Conservation (phyloP, 2,329 filamentous ascomycete species). For the Gnomoniopsis sp. region DNA sequence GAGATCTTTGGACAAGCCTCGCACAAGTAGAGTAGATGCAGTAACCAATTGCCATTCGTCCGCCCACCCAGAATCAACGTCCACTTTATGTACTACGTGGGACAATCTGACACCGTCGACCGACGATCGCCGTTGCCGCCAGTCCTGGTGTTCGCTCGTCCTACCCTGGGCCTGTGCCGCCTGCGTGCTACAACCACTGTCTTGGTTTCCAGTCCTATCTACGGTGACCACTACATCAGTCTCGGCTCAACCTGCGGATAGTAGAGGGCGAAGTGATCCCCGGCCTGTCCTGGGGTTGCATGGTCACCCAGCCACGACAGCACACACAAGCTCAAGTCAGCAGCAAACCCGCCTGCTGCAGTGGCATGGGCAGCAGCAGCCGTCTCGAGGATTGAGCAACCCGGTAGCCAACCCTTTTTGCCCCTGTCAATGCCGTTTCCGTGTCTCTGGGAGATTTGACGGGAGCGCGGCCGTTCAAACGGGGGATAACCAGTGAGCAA, state of each 20-base stretch:
- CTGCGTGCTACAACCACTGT: constrained; percentile 10
- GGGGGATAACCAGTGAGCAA: constrained; percentile 12
- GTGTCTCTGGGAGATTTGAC: constrained; percentile 8
- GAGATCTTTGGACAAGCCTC: constrained; percentile 16
- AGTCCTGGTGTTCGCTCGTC: constrained; percentile 7
- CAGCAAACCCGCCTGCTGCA: not conserved
- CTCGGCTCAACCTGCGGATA: constrained; percentile 17
- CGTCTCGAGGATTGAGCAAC: not conserved
- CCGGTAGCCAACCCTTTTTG: not conserved
- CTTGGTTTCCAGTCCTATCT: constrained; percentile 12
- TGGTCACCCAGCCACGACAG: not conserved
- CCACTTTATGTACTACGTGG: not conserved
- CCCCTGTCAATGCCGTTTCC: constrained; percentile 6
- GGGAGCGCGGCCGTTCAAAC: constrained; percentile 8
- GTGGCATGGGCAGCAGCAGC: not conserved
- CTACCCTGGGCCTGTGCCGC: constrained; percentile 3
- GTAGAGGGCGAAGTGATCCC: not conserved
- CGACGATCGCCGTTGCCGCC: constrained; percentile 14
- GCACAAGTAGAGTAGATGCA: constrained; percentile 3
- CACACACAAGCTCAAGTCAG: not conserved
- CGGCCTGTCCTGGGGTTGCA: not conserved
- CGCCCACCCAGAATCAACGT: not conserved
- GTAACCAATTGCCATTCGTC: not conserved
- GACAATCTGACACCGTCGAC: constrained; percentile 11
- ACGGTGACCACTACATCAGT: constrained; percentile 3